These are phyloP conservation scores for Oryza officinalis DNA, from an alignment of 176 grass and related monocot species.

Conservation along the genomic window DNA sequence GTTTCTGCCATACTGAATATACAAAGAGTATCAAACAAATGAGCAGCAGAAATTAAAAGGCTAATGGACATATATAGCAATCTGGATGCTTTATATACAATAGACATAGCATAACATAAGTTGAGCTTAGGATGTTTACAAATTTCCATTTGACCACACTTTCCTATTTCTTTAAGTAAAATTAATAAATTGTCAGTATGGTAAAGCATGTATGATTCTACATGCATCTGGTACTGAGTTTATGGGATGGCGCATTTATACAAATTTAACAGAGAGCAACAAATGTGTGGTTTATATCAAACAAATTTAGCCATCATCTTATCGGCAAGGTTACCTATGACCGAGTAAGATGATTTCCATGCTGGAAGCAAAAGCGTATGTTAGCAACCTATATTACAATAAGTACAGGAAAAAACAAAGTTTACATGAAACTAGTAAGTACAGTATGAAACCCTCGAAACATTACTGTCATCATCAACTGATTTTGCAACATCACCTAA, in stretches of 20 bases:
- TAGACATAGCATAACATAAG: neutral
- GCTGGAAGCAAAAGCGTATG: neutral
- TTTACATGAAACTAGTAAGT: slow-evolving; percentile 10
- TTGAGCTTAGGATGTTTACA: slow-evolving; percentile 17
- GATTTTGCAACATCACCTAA: slow-evolving; percentile 56
- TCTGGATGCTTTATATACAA: slow-evolving; percentile 1
- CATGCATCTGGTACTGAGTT: neutral
- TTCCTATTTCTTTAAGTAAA: slow-evolving; percentile 3
- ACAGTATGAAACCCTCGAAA: neutral
- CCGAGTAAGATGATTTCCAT: slow-evolving; percentile 3
- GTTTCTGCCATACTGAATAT: slow-evolving; percentile 98
- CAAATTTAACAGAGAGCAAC: neutral
- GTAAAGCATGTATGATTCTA: neutral
- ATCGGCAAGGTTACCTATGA: neutral
- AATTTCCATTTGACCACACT: neutral
- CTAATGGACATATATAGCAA: neutral
- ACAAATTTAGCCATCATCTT: neutral
- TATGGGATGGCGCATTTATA: neutral
- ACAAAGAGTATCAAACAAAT: slow-evolving; percentile 32
- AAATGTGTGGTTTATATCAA: neutral
- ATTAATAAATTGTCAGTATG: neutral
- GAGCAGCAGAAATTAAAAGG: neutral
- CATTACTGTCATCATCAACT: slow-evolving; percentile 8
- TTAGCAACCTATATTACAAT: neutral
- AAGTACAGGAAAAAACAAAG: slow-evolving; percentile 7